phyloP scores from a whole-genome alignment of 2,329 filamentous ascomycete species.

The Penicillium oxalicum region DNA sequence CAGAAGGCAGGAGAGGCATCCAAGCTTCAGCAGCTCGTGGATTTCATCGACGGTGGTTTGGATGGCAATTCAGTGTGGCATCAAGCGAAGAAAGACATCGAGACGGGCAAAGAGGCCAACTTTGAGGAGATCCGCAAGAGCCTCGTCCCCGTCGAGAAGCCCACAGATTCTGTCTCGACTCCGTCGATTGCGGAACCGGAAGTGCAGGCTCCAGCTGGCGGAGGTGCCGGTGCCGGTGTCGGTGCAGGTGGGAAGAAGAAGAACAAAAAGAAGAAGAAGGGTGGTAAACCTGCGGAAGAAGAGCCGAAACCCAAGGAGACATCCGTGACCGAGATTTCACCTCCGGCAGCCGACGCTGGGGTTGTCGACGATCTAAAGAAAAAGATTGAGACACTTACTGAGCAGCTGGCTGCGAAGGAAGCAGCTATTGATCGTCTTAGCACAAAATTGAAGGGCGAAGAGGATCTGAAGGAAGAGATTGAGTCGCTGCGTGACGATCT shows the following conservation, averaged over 20 bases:
- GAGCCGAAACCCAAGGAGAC: conserved; percentile 19
- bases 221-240: conserved; percentile 16
- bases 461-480: conserved; percentile 77
- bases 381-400: conserved; percentile 31
- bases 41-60: conserved; percentile 38
- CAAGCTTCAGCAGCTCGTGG: conserved; percentile 31
- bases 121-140: conserved; percentile 33
- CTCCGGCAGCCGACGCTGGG: conserved; percentile 16
- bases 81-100: conserved; percentile 28
- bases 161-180: too few species aligned
- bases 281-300: conserved; percentile 47
- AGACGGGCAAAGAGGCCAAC: conserved; percentile 28
- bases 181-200: conserved; percentile 8
- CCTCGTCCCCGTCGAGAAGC: conserved; percentile 21
- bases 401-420: conserved; percentile 53
- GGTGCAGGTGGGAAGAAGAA: conserved; percentile 55
- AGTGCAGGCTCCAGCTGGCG: conserved; percentile 5
- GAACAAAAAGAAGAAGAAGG: conserved; percentile 86
- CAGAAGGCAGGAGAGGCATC: conserved; percentile 34
- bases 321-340: conserved; percentile 12
- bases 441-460: conserved; percentile 66
- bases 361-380: conserved; percentile 30
- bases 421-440: conserved; percentile 65
- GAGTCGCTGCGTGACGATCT: conserved; percentile 76
- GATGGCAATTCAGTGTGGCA: conserved; percentile 33